Percentiles rank a stretch among this genome's conserved stretches.
Evolutionary conservation across 208 protist species (phyloP).

Genomic region (Leishmania guyanensis): DNA sequence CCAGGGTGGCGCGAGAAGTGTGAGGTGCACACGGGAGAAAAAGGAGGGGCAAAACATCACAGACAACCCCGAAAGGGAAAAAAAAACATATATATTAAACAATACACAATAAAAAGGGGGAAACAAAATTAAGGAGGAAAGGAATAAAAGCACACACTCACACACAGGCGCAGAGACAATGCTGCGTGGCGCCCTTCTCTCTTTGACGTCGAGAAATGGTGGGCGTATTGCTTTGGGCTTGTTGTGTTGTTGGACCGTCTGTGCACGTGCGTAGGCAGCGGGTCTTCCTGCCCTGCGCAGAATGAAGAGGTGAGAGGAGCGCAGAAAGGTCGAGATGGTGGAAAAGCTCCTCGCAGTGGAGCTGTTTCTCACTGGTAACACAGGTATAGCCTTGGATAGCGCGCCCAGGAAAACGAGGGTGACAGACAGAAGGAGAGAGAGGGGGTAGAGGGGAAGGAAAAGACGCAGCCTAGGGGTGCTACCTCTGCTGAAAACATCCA

Average conservation of each 20-base stretch:
- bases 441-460: not conserved
- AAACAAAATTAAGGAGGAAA: not conserved
- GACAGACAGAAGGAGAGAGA: not conserved
- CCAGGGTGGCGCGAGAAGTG: not conserved
- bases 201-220: not conserved
- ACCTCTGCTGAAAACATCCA: no score
- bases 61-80: not conserved
- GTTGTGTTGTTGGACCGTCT: not conserved
- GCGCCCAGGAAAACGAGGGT: not conserved
- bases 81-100: not conserved
- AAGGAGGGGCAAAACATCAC: not conserved
- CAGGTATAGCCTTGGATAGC: not conserved
- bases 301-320: not conserved
- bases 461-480: no score
- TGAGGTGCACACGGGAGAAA: not conserved
- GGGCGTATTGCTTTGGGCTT: not conserved
- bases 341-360: not conserved
- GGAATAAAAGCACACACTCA: not conserved
- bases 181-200: not conserved
- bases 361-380: not conserved
- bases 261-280: not conserved
- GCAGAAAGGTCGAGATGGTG: not conserved
- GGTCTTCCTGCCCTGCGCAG: not conserved
- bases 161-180: not conserved
- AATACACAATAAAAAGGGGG: not conserved